Base-by-base conservation (phyloP, 805 yeast species). In the Saccharomycopsis javanensis region DNA sequence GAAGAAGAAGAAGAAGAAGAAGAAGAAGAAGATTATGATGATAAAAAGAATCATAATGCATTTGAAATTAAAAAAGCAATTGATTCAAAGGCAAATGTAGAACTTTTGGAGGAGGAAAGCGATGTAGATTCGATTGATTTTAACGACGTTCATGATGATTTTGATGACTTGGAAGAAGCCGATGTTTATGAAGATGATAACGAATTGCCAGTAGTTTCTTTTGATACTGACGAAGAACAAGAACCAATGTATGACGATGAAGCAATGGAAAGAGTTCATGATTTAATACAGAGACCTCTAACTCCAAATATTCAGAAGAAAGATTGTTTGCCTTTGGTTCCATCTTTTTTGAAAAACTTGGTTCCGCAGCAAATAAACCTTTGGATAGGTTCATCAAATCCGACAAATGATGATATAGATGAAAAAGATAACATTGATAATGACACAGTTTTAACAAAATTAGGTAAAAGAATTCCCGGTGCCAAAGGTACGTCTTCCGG, bases 351-450 rank as follows among this genome's bases (percentile, higher is more conserved):
- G 56, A 63, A 68, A 7, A 66, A 64, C 1, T 66, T 84, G 11
- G 67, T 78, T 1, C 81, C 90, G 1, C 91, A 86, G 66, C 91
- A 86, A 65, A 80, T 86, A 34, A 86, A 86, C 64, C 68, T 86
- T 5, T 86, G 92, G 92, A 75, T 84, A 70, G 91, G 91, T 1
- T 42, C 48, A 18, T 68, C 73, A 1, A 66, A 74, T 3, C 54
- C 56, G 5, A 1, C 59, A 65, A 3, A 57, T 54, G 18, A 51
- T 61, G 53, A 25, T 31, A 48, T 56, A 31, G 54, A 59, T 4
- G 62, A 61, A 56, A 57, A 61, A 34, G 54, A 59, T 50, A 56
- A 61, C 2, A 68, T 69, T 51, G 65, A 70, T 16, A 78, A 79
- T 0, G 28, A 42, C 18, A 42, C 8, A 23, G 15, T 42, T 23